These are phyloP conservation scores for Aspergillus nanangensis DNA, from an alignment of 495 filamentous ascomycete genomes.

Conservation along the genomic window DNA sequence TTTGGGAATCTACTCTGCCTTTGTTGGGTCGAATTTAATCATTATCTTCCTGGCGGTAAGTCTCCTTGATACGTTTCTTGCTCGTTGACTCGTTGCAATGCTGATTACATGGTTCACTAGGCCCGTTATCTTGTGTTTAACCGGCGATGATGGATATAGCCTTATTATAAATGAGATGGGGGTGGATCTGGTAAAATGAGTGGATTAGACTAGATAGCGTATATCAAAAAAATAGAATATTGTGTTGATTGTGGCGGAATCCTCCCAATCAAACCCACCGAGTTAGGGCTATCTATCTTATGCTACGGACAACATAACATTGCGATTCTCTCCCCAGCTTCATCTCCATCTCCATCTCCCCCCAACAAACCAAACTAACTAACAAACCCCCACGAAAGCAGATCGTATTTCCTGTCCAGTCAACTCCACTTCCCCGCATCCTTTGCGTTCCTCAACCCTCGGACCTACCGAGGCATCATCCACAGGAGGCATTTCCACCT, in stretches of 20 bases:
- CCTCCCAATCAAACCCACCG: too few relatives aligned
- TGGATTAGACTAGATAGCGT: too few relatives aligned
- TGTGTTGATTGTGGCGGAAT: neutral
- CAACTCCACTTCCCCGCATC: neutral
- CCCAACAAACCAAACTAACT: neutral
- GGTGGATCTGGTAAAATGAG: neutral
- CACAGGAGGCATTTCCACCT: neutral
- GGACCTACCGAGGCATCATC: neutral
- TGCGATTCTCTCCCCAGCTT: too few relatives aligned
- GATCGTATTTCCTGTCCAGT: too few relatives aligned
- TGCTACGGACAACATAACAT: too few relatives aligned
- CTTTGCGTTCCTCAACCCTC: neutral
- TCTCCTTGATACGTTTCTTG: neutral
- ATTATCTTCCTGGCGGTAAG: slow-evolving; percentile 62
- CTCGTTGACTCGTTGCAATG: slow-evolving; percentile 1
- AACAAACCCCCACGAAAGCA: neutral
- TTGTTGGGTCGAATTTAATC: slow-evolving; percentile 70
- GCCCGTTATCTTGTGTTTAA: slow-evolving; percentile 65
- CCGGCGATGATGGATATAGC: slow-evolving; percentile 39
- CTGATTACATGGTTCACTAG: slow-evolving; percentile 27
- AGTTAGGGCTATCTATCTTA: too few relatives aligned
- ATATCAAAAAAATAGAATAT: too few relatives aligned
- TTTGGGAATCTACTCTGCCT: slow-evolving; percentile 69
- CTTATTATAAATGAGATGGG: slow-evolving; percentile 5
- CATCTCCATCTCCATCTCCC: too few relatives aligned